phyloP scores from a whole-genome alignment of 2,329 filamentous ascomycete species.

The Colletotrichum sp. region DNA sequence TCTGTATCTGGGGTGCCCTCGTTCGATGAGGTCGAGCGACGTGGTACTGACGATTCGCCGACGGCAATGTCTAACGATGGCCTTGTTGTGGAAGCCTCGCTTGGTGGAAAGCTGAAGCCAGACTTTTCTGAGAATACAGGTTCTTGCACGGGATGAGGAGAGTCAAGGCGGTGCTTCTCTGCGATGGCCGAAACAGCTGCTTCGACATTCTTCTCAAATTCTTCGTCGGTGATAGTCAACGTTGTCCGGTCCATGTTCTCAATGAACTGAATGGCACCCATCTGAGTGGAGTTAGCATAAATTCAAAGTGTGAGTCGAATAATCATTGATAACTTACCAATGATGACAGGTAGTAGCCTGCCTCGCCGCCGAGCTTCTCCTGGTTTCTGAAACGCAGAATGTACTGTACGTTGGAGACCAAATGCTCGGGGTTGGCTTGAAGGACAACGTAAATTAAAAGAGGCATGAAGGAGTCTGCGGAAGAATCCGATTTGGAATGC shows the following conservation, averaged over 20 bases:
- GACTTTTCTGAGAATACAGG: conserved; percentile 51
- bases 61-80: conserved; percentile 21
- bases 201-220: conserved; percentile 97
- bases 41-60: conserved; percentile 44
- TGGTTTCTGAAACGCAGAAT: conserved; percentile 97
- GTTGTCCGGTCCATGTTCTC: conserved; percentile 95
- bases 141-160: conserved; percentile 46
- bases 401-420: conserved; percentile 98
- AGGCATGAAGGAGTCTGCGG: conserved; percentile 94
- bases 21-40: conserved; percentile 59
- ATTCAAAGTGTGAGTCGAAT: no score
- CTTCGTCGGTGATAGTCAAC: conserved; percentile 90
- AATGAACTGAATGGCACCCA: conserved; percentile 95
- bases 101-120: conserved; percentile 34
- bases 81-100: conserved; percentile 49
- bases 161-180: conserved; percentile 75
- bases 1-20: conserved; percentile 59
- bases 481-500: conserved; percentile 91
- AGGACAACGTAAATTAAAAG: conserved; percentile 95
- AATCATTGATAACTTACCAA: conserved; percentile 58
- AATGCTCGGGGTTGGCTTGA: conserved; percentile 90
- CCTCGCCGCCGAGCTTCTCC: conserved; percentile 96
- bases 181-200: conserved; percentile 94
- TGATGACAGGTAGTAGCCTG: conserved; percentile 96
- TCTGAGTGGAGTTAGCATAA: conserved; percentile 39